Base-by-base conservation (phyloP, 1,284 basidiomycete genomes). In the Tremellales sp. region DNA sequence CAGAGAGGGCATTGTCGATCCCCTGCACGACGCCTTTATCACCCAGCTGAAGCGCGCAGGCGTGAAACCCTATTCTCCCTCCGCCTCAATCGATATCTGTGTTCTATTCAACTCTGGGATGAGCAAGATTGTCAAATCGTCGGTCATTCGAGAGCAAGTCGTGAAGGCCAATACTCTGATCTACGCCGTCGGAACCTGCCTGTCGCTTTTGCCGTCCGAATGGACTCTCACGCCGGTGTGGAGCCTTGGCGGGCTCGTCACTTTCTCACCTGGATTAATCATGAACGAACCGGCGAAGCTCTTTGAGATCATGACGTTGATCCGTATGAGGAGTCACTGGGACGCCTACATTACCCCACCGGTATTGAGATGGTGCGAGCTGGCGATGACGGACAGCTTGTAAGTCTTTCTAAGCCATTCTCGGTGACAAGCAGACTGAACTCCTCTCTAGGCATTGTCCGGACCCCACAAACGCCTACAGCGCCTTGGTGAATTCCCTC, bases 201-300 rank as follows among this genome's bases (percentile, higher is more conserved):
- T 65, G 2, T n/a, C 39, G 1, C 43, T 58, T 4, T 47, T 50
- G 1, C 47, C 55, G 1, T 21, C 44, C 0, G 44, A 52, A 10
- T 65, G 60, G 58, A 16, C 33, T 1, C 14, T 53, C 18, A 40
- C 40, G 16, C 38, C 43, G 1, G 45, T 65, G 5, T 65, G 63
- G 63, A 43, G 46, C 9, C 47, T 33, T 3, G 65, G 65, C 10
- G 64, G 58, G 7, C 45, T 69, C 4, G 61, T 67, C 7, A 64
- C 63, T 0, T 65, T 69, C 43, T 64, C 64, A 1, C 65, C 65
- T 3, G 57, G 54, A 0, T 54, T 66, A 22, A 54, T 69, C 10
- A 48, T 70, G 1, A 38, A 45, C 5, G 35, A 48, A 0, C 65
- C 63, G 0, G 52, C 53, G 1, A 49, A 54, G 36, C 57, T 67